These are phyloP conservation scores for Paecilomyces niveus DNA, from an alignment of 2,329 filamentous ascomycete species.

Conservation along the genomic window DNA sequence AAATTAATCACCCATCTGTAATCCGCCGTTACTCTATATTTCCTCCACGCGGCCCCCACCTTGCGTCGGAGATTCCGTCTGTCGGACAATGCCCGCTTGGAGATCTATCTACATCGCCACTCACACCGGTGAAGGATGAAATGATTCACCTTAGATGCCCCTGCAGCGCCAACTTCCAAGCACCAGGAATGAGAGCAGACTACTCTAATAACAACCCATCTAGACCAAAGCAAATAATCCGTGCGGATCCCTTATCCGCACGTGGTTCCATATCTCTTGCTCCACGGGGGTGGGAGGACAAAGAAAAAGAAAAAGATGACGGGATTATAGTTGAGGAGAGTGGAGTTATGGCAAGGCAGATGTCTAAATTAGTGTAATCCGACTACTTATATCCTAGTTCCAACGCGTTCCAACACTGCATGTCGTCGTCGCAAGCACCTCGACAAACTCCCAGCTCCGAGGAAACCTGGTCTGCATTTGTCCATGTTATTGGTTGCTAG, in stretches of 20 bases:
- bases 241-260: no score
- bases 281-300: not conserved
- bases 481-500: no score
- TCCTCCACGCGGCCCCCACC: not conserved
- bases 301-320: not conserved
- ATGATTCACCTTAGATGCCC: not conserved
- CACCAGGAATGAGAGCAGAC: not conserved
- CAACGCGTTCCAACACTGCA: no score
- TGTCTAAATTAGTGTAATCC: not conserved
- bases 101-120: not conserved
- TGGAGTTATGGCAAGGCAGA: not conserved
- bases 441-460: no score
- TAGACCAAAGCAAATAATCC: no score
- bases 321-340: not conserved
- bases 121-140: not conserved
- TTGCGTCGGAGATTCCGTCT: not conserved
- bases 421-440: no score
- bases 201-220: not conserved
- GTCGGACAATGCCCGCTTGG: not conserved
- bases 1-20: not conserved
- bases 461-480: no score
- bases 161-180: not conserved
- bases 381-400: not conserved
- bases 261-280: no score
- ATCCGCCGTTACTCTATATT: not conserved